phyloP scores from a whole-genome alignment of 108 stramenopile species.

The Fragilaria radians region DNA sequence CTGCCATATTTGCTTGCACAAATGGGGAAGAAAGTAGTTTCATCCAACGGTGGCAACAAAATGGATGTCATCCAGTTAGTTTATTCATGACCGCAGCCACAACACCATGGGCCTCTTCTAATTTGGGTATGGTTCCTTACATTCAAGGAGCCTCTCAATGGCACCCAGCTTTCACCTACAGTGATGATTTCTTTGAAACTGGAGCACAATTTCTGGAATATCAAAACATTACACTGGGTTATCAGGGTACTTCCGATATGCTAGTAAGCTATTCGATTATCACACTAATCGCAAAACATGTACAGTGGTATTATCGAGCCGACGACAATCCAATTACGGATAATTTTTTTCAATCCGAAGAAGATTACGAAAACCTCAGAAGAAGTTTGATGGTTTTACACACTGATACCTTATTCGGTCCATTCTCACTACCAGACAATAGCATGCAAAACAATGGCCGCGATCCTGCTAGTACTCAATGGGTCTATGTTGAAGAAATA shows the following conservation, averaged over 20 bases:
- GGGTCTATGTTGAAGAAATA: conserved; percentile 15
- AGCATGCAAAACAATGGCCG: conserved; percentile 42
- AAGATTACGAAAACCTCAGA: conserved; percentile 37
- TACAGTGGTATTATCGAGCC: conserved; percentile 19
- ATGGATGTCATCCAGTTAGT: conserved; percentile 24
- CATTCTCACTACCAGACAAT: conserved; percentile 30
- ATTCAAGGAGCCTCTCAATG: conserved; percentile 46
- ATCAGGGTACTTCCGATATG: conserved; percentile 22
- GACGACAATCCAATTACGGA: conserved; percentile 18
- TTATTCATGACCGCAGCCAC: conserved; percentile 40
- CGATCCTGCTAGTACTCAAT: conserved; percentile 44
- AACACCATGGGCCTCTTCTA: conserved; percentile 30
- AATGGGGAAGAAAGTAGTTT: conserved; percentile 24
- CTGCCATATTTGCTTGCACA: conserved; percentile 38
- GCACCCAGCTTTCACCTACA: conserved; percentile 34
- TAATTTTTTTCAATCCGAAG: conserved; percentile 6
- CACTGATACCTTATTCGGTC: conserved; percentile 47
- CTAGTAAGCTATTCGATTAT: conserved; percentile 34
- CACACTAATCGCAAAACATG: conserved; percentile 19
- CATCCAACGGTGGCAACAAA: conserved; percentile 21
- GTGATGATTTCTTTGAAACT: conserved; percentile 30
- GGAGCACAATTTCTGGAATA: conserved; percentile 21
- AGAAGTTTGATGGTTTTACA: conserved; percentile 25
- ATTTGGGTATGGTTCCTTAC: conserved; percentile 23
- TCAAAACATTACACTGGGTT: conserved; percentile 19